These are phyloP conservation scores for Lomentospora prolificans DNA, from an alignment of 2,329 filamentous ascomycete species.

Conservation along the genomic window DNA sequence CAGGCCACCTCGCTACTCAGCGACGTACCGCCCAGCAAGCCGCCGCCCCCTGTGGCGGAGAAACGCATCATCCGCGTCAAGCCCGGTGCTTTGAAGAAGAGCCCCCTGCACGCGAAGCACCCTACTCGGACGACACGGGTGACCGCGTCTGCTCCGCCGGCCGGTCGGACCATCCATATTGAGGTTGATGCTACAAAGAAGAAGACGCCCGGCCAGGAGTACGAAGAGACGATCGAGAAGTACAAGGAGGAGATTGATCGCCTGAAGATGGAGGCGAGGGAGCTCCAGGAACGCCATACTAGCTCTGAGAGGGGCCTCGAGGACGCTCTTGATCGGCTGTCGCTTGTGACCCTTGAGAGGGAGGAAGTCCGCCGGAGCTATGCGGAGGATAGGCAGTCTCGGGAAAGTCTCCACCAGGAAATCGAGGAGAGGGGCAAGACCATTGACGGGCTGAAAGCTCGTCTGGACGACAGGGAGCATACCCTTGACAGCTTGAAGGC, in stretches of 20 bases:
- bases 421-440: slow-evolving; percentile 1
- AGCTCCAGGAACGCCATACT: slow-evolving; percentile 2
- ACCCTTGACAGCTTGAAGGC: slow-evolving; percentile 2
- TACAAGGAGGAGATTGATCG: slow-evolving; percentile 6
- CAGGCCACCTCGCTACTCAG: slow-evolving; percentile 4
- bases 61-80: not conserved
- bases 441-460: not conserved
- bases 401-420: not conserved
- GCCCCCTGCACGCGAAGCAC: not conserved
- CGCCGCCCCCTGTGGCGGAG: not conserved
- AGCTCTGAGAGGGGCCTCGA: slow-evolving; percentile 5
- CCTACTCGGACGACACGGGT: not conserved
- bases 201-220: not conserved
- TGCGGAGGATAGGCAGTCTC: not conserved
- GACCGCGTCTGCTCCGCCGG: not conserved
- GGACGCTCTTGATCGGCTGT: slow-evolving; percentile 5
- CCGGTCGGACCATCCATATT: slow-evolving; percentile 7
- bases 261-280: not conserved
- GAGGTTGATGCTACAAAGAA: slow-evolving; percentile 1
- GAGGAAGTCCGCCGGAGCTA: not conserved
- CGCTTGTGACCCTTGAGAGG: slow-evolving; percentile 2
- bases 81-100: not conserved
- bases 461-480: not conserved
- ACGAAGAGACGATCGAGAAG: not conserved
- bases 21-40: not conserved